These are phyloP conservation scores for Eurotiales sp. DNA, from an alignment of 2,329 filamentous ascomycete genomes.

Conservation along the genomic window DNA sequence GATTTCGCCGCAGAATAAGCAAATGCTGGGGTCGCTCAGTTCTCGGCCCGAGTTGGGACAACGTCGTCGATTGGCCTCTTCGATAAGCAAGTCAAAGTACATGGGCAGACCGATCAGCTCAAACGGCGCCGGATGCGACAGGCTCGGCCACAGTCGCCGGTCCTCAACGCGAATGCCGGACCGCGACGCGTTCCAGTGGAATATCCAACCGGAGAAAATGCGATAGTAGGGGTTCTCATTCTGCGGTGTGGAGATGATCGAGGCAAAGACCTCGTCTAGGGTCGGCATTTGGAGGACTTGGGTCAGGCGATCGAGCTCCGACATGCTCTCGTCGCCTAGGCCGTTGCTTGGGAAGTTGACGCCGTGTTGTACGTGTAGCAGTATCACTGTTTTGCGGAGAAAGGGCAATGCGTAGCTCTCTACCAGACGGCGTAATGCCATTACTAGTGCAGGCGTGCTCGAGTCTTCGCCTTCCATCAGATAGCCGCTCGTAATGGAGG, in stretches of 20 bases:
- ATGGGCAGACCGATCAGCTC: slow-evolving; percentile 89
- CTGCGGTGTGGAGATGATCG: slow-evolving; percentile 44
- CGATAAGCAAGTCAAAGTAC: slow-evolving; percentile 87
- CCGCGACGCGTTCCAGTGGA: slow-evolving; percentile 39
- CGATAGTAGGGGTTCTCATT: slow-evolving; percentile 43
- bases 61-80: slow-evolving; percentile 76
- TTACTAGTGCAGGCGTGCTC: slow-evolving; percentile 28
- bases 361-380: slow-evolving; percentile 83
- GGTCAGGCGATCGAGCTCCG: slow-evolving; percentile 79
- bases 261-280: slow-evolving; percentile 72
- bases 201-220: slow-evolving; percentile 68
- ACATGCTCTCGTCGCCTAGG: slow-evolving; percentile 59
- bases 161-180: slow-evolving; percentile 30
- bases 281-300: slow-evolving; percentile 70
- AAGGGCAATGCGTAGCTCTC: slow-evolving; percentile 86
- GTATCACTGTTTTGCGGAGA: slow-evolving; percentile 76
- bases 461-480: slow-evolving; percentile 36
- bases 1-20: slow-evolving; percentile 93
- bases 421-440: slow-evolving; percentile 43
- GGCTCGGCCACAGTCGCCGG: slow-evolving; percentile 40
- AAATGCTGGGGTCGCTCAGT: slow-evolving; percentile 83
- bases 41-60: slow-evolving; percentile 92
- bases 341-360: slow-evolving; percentile 76
- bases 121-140: slow-evolving; percentile 85
- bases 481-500: slow-evolving; percentile 34